Evolutionary conservation across 2,329 filamentous ascomycete species (phyloP).

Genomic region (Phialophora expanda): DNA sequence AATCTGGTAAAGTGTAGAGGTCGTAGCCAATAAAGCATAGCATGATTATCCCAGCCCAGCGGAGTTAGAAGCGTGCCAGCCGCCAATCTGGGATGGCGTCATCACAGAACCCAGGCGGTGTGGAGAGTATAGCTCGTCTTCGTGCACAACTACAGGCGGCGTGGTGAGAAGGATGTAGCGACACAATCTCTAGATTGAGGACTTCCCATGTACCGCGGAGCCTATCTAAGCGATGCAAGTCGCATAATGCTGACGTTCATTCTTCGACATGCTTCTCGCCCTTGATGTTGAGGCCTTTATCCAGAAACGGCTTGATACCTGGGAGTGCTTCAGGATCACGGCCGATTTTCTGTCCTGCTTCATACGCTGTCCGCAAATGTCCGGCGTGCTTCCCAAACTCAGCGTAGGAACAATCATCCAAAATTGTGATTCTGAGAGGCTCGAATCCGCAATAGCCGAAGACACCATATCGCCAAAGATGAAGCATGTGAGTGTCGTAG

Average conservation of each 20-base stretch:
- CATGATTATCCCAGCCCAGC: conserved; percentile 7
- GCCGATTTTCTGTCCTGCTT: conserved; percentile 18
- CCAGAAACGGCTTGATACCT: conserved; percentile 19
- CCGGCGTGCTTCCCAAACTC: conserved; percentile 13
- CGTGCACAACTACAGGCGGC: not conserved
- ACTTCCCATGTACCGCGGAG: no score
- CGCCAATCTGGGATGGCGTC: not conserved
- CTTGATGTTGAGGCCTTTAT: conserved; percentile 16
- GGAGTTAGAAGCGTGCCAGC: not conserved
- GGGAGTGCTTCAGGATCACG: conserved; percentile 17
- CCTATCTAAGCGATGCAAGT: not conserved
- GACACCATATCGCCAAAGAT: conserved; percentile 23
- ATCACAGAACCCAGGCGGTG: not conserved
- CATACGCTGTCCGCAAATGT: conserved; percentile 18
- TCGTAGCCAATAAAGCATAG: conserved; percentile 7
- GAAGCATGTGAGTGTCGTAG: conserved; percentile 22
- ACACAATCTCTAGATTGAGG: not conserved
- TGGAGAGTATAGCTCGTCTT: not conserved
- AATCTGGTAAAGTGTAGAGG: conserved; percentile 15
- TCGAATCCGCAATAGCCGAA: conserved; percentile 26
- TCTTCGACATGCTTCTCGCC: conserved; percentile 14
- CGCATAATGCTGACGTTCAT: not conserved
- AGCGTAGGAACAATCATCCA: conserved; percentile 13
- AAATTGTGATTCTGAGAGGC: conserved; percentile 25
- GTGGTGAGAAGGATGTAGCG: not conserved